Percentiles rank a stretch among this genome's conserved stretches.
phyloP scores from a whole-genome alignment of 2,329 filamentous ascomycete genomes.

The Diaporthe amygdali region DNA sequence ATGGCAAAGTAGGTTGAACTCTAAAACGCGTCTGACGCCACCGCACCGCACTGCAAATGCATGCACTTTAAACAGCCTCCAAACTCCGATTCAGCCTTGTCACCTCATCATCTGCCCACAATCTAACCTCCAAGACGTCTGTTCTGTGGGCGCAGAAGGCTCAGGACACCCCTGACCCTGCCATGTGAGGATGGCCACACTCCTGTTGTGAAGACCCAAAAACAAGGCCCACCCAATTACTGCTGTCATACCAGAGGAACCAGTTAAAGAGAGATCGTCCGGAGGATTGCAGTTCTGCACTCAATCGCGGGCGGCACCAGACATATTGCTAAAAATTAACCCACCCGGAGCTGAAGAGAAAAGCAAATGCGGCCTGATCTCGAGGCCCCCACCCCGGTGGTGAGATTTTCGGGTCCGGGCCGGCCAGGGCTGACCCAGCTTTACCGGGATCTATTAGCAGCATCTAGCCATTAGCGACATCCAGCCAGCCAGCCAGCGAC shows the following conservation, averaged over 20 bases:
- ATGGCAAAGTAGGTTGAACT: background rate
- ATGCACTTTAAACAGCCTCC: background rate
- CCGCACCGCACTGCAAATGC: background rate
- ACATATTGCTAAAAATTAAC: background rate
- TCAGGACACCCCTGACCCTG: background rate
- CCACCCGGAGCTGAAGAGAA: background rate
- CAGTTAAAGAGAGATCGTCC: background rate
- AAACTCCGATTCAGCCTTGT: background rate
- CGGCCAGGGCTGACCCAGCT: background rate
- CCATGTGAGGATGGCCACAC: background rate
- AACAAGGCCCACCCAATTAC: background rate
- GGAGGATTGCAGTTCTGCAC: background rate
- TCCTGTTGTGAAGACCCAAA: background rate
- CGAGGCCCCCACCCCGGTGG: background rate
- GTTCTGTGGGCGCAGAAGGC: background rate
- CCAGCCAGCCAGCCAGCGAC: background rate
- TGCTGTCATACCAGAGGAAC: background rate
- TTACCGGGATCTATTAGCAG: too few relatives aligned
- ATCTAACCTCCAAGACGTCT: background rate
- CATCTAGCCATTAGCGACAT: too few relatives aligned
- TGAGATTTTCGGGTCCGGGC: background rate
- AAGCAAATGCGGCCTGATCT: background rate
- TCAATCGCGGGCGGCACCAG: background rate
- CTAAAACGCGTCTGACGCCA: background rate
- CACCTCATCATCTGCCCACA: slow-evolving; percentile 6